Evolutionary conservation across 2,329 filamentous ascomycete genomes (phyloP), one percentile per base, ranked within the genome.

Genomic region (Pyrenophora seminiperda): DNA sequence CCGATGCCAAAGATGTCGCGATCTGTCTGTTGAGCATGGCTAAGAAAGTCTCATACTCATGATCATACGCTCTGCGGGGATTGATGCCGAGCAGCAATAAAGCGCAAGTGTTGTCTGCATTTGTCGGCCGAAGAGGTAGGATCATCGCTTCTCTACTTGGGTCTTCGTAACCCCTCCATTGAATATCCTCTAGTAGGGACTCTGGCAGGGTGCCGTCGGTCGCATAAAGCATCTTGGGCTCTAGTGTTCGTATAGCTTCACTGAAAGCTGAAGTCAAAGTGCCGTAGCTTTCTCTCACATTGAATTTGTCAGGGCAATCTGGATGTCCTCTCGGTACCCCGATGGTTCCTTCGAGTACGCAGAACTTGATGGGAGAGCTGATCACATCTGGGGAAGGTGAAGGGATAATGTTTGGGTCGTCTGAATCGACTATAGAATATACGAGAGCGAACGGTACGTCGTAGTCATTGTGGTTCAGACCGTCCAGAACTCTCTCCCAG

Each of bases 401-500:
- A 14, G 18, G 66, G 1, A 49, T 54, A 13, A 58, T 59, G 15
- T 66, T 62, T 1, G 63, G 53, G 27, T 68, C 63, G 7, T 68
- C 63, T 2, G 58, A 53, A 30, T 72, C 67, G 4, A 49, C 48
- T 17, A 72, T 59, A 1, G 69, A 70, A 31, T 72, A 72, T 6
- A 72, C 41, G 1, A 72, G 45, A 9, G 68, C 65, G 41, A 72
- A 72, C 2, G 67, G 66, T 5, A 71, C 48, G 20, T 71, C 69
- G 20, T 65, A 61, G 10, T 59, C 53, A 32, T 70, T 70, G 13
- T 75, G 72, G 50, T 77, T 74, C 9, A 81, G 56, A 1, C 77
- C 78, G 32, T 81, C 77, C 9, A 82, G 56, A 20, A 81, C 76
- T 62, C 74, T 77, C 42, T 71, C 70, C 77, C 80, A 83, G 31